Percentiles rank a stretch among this genome's conserved stretches.
These are phyloP conservation scores for Ophiostoma pallidulum DNA, from an alignment of 2,329 filamentous ascomycete species.

Conservation along the genomic window DNA sequence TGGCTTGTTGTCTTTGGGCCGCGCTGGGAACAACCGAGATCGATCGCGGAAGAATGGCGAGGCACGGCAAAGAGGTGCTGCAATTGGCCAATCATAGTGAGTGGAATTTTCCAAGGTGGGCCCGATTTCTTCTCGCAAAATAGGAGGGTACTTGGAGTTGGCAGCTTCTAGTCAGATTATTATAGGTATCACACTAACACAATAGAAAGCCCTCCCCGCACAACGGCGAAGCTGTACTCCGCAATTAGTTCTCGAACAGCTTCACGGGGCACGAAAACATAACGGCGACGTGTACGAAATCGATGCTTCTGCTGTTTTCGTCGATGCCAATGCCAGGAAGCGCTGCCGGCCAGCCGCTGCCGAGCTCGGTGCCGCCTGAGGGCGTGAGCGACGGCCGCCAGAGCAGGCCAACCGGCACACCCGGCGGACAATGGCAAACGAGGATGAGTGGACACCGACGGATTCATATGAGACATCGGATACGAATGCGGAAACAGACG, in stretches of 20 bases:
- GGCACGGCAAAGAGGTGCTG: not conserved
- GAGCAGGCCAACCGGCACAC: no score
- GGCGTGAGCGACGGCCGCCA: no score
- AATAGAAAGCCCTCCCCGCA: not conserved
- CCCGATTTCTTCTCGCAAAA: slow-evolving; percentile 6
- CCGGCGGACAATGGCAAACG: no score
- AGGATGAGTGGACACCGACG: not conserved
- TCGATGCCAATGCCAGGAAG: not conserved
- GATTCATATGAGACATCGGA: not conserved
- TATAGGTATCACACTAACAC: slow-evolving; percentile 4
- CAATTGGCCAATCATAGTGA: slow-evolving; percentile 10
- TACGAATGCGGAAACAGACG: not conserved
- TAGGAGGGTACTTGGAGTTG: not conserved
- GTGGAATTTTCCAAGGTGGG: not conserved
- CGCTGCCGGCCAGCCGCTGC: not conserved
- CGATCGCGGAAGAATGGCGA: slow-evolving; percentile 3
- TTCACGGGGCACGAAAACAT: slow-evolving; percentile 7
- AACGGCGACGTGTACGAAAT: slow-evolving; percentile 2
- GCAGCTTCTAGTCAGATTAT: no score
- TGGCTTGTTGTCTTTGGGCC: no score
- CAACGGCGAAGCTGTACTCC: no score
- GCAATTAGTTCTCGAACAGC: no score
- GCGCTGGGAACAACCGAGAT: slow-evolving; percentile 11
- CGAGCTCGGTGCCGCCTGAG: slow-evolving; percentile 3
- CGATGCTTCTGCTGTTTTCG: not conserved